Evolutionary conservation across 805 yeast species (phyloP), one percentile per base, ranked within the genome.

Genomic region (Saccharomycopsis capsularis): DNA sequence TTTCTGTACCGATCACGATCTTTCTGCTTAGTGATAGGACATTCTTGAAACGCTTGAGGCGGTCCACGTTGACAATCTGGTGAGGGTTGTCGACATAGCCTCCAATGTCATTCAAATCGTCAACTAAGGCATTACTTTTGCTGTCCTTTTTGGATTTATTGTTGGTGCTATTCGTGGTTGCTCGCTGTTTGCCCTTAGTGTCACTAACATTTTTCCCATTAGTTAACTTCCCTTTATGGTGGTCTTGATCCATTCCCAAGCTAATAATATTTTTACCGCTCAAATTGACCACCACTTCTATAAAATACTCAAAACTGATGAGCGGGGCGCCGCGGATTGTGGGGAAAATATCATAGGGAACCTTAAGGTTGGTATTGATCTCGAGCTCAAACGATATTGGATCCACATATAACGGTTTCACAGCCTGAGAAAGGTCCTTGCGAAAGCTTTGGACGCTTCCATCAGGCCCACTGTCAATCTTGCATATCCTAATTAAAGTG

Each of bases 321-420:
- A 82, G 66, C 2, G 78, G 79, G 45, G 85, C 76, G 1, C 85
- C 84, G 16, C 77, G 72, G 13, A 87, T 85, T 0, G 95, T 85
- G 0, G 96, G 95, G 60, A 89, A 87, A 0, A 85, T 81, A 57
- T 89, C 96, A 0, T 84, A 77, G 0, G 97, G 96, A 0, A 89
- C 81, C 53, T 81, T 70, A 19, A 89, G 64, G 37, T 77, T 74
- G 0, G 90, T 78, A 29, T 76, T 76, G 7, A 82, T 70, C 30
- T 76, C 81, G 16, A 34, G 30, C 19, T 71, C 64, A 36, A 79
- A 67, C 1, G 83, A 73, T 13, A 60, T 67, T 0, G 90, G 87
- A 60, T 87, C 90, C n/a, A 87, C 78, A 55, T 79, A 82, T 11
- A 89, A 65, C 1, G 96, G 95, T 1, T 83, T 72, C 1, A 87